phyloP scores from a whole-genome alignment of 2,329 filamentous ascomycete genomes.

The Verticillium longisporum region DNA sequence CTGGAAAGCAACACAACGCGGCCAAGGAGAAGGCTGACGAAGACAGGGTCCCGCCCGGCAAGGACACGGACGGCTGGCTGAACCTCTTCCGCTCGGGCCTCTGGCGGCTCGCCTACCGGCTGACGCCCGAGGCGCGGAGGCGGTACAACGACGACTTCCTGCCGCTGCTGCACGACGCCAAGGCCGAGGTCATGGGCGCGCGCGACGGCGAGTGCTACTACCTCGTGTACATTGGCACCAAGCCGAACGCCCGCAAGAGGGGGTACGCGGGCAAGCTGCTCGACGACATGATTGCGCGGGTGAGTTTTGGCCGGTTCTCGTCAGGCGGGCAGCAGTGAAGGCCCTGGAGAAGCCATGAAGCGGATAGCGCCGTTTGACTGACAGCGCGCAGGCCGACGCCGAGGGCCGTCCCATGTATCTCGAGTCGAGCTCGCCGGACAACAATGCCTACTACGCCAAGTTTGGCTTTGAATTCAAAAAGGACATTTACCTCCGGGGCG shows the following conservation, averaged over 20 bases:
- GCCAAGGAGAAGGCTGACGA: neutral
- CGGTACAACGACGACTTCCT: conserved; percentile 75
- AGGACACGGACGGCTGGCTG: conserved; percentile 65
- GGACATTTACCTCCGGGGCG: conserved; percentile 56
- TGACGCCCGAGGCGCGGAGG: conserved; percentile 62
- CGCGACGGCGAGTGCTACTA: conserved; percentile 68
- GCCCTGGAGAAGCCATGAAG: no score
- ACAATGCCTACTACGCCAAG: conserved; percentile 66
- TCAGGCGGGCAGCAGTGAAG: no score
- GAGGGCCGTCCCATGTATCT: conserved; percentile 67
- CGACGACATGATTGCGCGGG: conserved; percentile 58
- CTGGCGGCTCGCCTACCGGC: conserved; percentile 70
- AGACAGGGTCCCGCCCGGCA: conserved; percentile 65
- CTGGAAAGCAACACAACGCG: neutral
- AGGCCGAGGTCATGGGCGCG: conserved; percentile 60
- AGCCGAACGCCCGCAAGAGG: conserved; percentile 60
- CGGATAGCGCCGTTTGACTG: neutral
- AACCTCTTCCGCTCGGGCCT: conserved; percentile 68
- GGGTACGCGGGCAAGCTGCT: conserved; percentile 69
- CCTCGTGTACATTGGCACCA: conserved; percentile 76
- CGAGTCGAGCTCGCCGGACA: conserved; percentile 65
- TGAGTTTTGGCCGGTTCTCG: conserved; percentile 24
- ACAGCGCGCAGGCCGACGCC: conserved; percentile 50
- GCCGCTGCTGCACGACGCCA: conserved; percentile 66
- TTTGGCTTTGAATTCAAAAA: conserved; percentile 64